Base-by-base conservation (phyloP, 768 basidiomycete genomes). In the Naganishia vaughanmartiniae region DNA sequence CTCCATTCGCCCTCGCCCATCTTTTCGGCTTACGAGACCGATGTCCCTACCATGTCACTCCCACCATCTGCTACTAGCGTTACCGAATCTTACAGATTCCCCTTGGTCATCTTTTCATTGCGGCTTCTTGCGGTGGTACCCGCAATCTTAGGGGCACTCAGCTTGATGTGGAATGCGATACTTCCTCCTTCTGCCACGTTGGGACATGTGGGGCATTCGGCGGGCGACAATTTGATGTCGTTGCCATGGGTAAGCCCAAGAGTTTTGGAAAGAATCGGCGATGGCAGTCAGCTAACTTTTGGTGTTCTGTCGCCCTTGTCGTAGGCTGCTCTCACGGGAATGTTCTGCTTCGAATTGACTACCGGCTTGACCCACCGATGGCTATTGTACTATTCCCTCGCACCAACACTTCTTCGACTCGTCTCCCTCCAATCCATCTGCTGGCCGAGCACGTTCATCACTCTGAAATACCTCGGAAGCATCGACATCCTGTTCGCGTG, bases 371-470 rank as follows among this genome's bases (percentile, higher is more conserved):
- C 94, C 30, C 87, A 87, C 34, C 88, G 95, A 56, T 98, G 95
- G 95, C 85, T 89, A 26, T 85, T 90, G 0, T 95, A 96, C 82
- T 98, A 98, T 79, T 86, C 91, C 0, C 89, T 92, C 0, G 83
- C 91, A 31, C 87, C 94, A 4, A 92, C 93, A 1, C 87, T 97
- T 72, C 90, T 96, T 76, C 89, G 95, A 19, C 87, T 97, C 4
- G 85, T 97, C 67, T 94, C 92, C 0, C 84, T 98, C 0, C 95
- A 97, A 78, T 91, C 91, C 21, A 93, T 98, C 70, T 97, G 94
- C 82, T 97, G 93, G 93, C 92, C 92, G 1, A 89, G 91, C 4
- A 96, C 93, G 5, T 90, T 92, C 74, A 81, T 92, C 46, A 94
- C 92, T 0, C 87, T 95, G 36, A 86, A 84, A 66, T 82, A 93